phyloP scores from a whole-genome alignment of 2,329 filamentous ascomycete genomes.

The Fusarium nanum region DNA sequence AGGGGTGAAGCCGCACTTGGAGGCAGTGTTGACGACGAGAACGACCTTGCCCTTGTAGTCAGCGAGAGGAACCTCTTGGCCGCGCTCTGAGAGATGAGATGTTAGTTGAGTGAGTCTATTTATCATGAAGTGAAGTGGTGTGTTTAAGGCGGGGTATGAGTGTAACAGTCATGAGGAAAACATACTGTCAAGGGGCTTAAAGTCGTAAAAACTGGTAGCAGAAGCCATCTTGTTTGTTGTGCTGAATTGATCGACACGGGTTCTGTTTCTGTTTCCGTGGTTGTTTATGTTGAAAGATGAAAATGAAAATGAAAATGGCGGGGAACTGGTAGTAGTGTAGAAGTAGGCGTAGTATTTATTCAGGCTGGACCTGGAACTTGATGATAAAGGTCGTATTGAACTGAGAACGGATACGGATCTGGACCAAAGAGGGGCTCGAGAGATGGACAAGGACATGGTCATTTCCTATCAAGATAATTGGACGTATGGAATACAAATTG shows the following conservation, averaged over 20 bases:
- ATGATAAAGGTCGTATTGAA: slow-evolving; percentile 4
- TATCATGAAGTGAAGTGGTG: neutral
- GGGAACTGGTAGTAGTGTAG: slow-evolving; percentile 17
- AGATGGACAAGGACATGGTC: slow-evolving; percentile 16
- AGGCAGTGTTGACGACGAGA: slow-evolving; percentile 96
- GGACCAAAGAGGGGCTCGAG: slow-evolving; percentile 25
- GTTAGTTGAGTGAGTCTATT: slow-evolving; percentile 25
- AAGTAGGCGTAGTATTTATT: slow-evolving; percentile 28
- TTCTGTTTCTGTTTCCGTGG: neutral
- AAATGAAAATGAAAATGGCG: slow-evolving; percentile 33
- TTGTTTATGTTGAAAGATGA: slow-evolving; percentile 28
- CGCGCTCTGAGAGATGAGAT: slow-evolving; percentile 57
- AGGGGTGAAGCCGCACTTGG: slow-evolving; percentile 98
- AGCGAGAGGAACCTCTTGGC: slow-evolving; percentile 74
- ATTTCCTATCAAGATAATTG: neutral
- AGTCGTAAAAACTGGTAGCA: slow-evolving; percentile 76
- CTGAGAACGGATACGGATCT: neutral
- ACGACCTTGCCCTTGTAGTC: slow-evolving; percentile 91
- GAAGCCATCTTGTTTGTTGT: slow-evolving; percentile 52
- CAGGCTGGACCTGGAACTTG: slow-evolving; percentile 18
- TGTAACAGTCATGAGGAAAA: slow-evolving; percentile 37
- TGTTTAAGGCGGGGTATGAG: slow-evolving; percentile 5
- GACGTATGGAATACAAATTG: neutral
- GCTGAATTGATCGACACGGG: slow-evolving; percentile 9
- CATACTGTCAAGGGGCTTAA: slow-evolving; percentile 84